Percentiles rank a stretch among this genome's conserved stretches.
Evolutionary conservation across 192 early-diverging fungal genomes (phyloP).

Genomic region (Allomyces macrogynus): DNA sequence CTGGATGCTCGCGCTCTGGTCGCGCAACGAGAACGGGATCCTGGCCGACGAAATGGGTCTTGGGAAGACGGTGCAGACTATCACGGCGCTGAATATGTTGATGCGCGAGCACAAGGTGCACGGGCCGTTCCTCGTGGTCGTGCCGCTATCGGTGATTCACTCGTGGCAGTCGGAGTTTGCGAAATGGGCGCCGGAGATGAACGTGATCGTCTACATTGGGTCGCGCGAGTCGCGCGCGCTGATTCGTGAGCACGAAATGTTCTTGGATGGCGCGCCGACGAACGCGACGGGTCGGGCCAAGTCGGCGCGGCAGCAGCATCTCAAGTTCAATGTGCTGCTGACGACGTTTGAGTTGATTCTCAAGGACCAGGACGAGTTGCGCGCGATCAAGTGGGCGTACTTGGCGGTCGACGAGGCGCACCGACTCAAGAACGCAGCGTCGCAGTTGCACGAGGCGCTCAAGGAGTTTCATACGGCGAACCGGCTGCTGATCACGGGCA

Average conservation of each 20-base stretch:
- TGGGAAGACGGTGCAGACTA: constrained; percentile 95
- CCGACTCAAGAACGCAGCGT: constrained; percentile 85
- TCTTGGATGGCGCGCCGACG: constrained; percentile 20
- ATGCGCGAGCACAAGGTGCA: constrained; percentile 64
- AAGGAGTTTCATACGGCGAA: constrained; percentile 71
- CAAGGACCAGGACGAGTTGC: constrained; percentile 66
- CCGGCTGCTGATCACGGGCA: constrained; percentile 89
- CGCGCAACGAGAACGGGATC: constrained; percentile 86
- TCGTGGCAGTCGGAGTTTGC: constrained; percentile 92
- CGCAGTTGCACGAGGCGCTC: constrained; percentile 82
- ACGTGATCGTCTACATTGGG: constrained; percentile 77
- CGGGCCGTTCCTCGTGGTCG: constrained; percentile 90
- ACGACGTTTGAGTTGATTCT: constrained; percentile 92
- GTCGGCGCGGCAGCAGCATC: constrained; percentile 11
- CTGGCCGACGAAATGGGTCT: constrained; percentile 51
- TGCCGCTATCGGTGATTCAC: constrained; percentile 84
- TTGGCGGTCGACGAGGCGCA: constrained; percentile 96
- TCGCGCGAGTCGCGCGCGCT: constrained; percentile 55
- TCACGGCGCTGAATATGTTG: constrained; percentile 75
- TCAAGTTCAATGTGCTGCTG: constrained; percentile 80
- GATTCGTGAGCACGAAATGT: constrained; percentile 92
- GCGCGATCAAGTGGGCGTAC: constrained; percentile 74
- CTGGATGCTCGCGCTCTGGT: constrained; percentile 95
- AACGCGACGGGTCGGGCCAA: constrained; percentile 2
- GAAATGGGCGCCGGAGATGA: constrained; percentile 87